Conservation (phyloP, 805 yeast genomes). For the Sugiyamaella valdiviana region DNA sequence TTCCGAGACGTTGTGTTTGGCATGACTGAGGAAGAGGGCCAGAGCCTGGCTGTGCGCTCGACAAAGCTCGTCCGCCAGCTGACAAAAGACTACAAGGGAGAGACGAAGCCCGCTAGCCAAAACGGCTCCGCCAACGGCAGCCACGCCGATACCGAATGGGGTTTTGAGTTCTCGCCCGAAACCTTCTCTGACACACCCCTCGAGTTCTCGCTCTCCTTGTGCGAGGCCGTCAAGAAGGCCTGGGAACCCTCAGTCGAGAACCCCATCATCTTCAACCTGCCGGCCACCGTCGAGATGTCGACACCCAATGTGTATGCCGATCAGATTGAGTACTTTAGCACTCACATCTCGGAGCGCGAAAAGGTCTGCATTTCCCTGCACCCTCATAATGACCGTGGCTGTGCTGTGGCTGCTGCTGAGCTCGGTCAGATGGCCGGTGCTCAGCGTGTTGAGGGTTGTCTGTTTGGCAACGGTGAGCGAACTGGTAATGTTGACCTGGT, state of each 20-base stretch:
- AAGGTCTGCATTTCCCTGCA: slow-evolving; percentile 70
- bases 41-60: slow-evolving; percentile 56
- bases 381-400: slow-evolving; percentile 81
- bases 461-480: slow-evolving; percentile 82
- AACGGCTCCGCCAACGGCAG: slow-evolving; percentile 42
- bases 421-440: slow-evolving; percentile 79
- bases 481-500: slow-evolving; percentile 83
- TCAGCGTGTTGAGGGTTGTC: slow-evolving; percentile 81
- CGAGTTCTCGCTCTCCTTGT: slow-evolving; percentile 56
- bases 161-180: slow-evolving; percentile 75
- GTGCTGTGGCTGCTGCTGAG: slow-evolving; percentile 86
- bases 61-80: slow-evolving; percentile 56
- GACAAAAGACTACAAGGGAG: slow-evolving; percentile 48
- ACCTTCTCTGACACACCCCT: slow-evolving; percentile 66
- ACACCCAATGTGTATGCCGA: slow-evolving; percentile 81
- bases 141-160: slow-evolving; percentile 49
- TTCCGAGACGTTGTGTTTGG: slow-evolving; percentile 69
- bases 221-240: slow-evolving; percentile 68
- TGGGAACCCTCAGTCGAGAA: slow-evolving; percentile 63
- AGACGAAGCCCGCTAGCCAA: background rate
- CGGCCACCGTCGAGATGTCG: slow-evolving; percentile 79
- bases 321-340: slow-evolving; percentile 69
- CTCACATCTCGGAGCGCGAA: slow-evolving; percentile 57
- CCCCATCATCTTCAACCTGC: slow-evolving; percentile 74
- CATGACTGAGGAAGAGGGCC: slow-evolving; percentile 49